Evolutionary conservation across 768 basidiomycete species (phyloP), one percentile per base, ranked within the genome.

Genomic region (Termitomyces sp.): DNA sequence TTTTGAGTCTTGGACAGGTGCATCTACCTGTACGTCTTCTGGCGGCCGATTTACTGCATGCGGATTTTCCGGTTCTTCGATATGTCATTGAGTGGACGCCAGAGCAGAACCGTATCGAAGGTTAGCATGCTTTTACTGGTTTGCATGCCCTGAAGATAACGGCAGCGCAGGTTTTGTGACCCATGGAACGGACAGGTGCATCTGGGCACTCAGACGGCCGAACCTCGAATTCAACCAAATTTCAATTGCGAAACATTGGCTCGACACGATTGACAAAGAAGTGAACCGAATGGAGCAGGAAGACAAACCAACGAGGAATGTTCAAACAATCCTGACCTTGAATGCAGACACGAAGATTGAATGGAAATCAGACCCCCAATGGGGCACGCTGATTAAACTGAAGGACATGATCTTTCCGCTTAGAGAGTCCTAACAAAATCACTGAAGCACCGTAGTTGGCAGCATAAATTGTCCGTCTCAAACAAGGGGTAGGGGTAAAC

Each of bases 61-160:
- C 73, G 1, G 78, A 75, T 1, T 89, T 85, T 65, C 87, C 87
- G 0, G 77, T 88, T 0, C 66, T 87, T 55, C 75, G 89, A 55
- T 91, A 91, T 64, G 72, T 78, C 61, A 85, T 91, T 52, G 72
- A 79, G 33, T 89, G 86, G 85, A 81, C 83, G 0, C 86, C 88
- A 0, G 82, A 84, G 64, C 78, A 84, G 51, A 62, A 73, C 46
- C 77, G 83, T 8, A 73, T 78, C 1, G 68, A 77, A 63, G 87
- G 87, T 83, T 63, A 61, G 75, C 33, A 30, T 1, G 35, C 30
- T 3, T 28, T 21, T 44, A 1, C 9, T 17, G 1, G 5, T 37
- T 10, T 4, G 15, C 15, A 31, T 44, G 8, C 23, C 8, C 26
- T 45, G 14, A 46, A 15, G 30, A 28, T 41, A 11, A 49, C 8